Evolutionary conservation across 345 rosid species (phyloP).

Genomic region (Cardiospermum halicacabum): DNA sequence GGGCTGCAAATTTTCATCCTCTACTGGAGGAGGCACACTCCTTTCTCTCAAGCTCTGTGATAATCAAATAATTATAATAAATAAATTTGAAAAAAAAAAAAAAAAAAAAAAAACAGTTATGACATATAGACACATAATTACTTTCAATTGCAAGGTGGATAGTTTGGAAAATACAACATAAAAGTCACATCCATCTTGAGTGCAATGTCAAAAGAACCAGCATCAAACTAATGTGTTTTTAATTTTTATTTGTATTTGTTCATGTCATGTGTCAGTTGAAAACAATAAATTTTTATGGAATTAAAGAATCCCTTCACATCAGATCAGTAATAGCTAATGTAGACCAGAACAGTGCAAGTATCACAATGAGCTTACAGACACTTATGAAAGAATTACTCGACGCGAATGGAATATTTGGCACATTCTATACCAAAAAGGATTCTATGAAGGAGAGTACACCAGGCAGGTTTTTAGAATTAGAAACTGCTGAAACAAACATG

Average conservation of each 20-base stretch:
- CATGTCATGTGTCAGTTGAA: background rate
- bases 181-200: background rate
- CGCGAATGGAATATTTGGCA: background rate
- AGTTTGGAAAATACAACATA: background rate
- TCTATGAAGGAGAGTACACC: background rate
- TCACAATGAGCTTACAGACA: background rate
- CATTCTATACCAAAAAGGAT: background rate
- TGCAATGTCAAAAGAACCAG: background rate
- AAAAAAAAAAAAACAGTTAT: background rate
- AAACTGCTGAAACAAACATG: background rate
- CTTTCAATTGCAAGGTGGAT: constrained; percentile 1
- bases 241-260: too few relatives aligned
- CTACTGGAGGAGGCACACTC: constrained; percentile 21
- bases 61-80: too few relatives aligned
- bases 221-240: background rate
- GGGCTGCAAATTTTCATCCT: constrained; percentile 26
- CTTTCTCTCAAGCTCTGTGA: constrained; percentile 55
- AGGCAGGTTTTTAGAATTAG: background rate
- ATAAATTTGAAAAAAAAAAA: too few relatives aligned
- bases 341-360: background rate
- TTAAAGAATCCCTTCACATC: background rate
- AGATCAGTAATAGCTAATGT: background rate
- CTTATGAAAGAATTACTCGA: background rate
- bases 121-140: background rate
- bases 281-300: background rate